Percentiles rank a stretch among this genome's conserved stretches.
Evolutionary conservation across 306 rosid species (phyloP).

Genomic region (Oemleria cerasiformis): DNA sequence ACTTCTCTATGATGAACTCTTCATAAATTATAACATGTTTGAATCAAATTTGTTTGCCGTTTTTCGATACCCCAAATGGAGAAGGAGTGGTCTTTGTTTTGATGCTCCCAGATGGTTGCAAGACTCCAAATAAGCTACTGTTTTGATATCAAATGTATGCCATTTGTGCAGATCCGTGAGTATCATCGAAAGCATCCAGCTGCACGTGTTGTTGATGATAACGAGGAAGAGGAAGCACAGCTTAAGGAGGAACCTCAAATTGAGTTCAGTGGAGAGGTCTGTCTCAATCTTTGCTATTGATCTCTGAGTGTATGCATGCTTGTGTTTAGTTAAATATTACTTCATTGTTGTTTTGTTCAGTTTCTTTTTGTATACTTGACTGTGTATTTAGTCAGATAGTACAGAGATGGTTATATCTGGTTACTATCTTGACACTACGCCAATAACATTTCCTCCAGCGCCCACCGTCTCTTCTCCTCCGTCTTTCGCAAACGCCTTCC

Average conservation of each 20-base stretch:
- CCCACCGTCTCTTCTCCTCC: conserved; percentile 65
- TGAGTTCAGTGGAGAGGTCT: conserved; percentile 97
- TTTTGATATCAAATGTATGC: not conserved
- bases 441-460: conserved; percentile 55
- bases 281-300: not conserved
- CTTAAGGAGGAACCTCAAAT: conserved; percentile 87
- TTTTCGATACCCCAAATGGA: not conserved
- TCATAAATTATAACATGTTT: not conserved
- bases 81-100: not conserved
- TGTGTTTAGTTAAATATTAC: not conserved
- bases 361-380: too few relatives aligned
- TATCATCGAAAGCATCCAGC: conserved; percentile 92
- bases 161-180: conserved; percentile 73
- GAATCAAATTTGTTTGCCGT: not conserved
- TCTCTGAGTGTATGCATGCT: not conserved
- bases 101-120: not conserved
- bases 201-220: conserved; percentile 82
- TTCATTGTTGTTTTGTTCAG: not conserved
- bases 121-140: not conserved
- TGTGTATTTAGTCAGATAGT: too few relatives aligned
- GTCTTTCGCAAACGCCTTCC: conserved; percentile 77
- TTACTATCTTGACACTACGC: too few relatives aligned
- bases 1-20: not conserved
- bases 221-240: conserved; percentile 61
- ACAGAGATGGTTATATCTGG: too few relatives aligned